Base-by-base conservation (phyloP, 2,329 filamentous ascomycete species). In the Byssochlamys sp. region DNA sequence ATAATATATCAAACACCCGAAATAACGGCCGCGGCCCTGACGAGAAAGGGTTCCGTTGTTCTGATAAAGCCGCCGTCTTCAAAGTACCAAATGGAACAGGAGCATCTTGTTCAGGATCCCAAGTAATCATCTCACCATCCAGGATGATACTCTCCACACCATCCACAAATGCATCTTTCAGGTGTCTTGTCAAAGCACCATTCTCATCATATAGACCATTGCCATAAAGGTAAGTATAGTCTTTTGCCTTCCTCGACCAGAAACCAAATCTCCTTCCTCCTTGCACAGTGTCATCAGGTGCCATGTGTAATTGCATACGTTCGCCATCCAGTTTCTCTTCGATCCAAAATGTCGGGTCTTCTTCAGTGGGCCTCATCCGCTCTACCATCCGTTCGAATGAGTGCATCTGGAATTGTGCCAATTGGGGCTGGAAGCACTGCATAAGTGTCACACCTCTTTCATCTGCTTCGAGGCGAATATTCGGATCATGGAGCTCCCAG, bases 51-150 rank as follows among this genome's bases (percentile, higher is more conserved):
- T 91, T 90, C 60, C 85, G 83, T 67, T 91, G 86, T 66, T 92
- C 89, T 0, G 86, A 81, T 31, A 95, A 74, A 0, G 92, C 92
- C 0, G 91, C 92, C 1, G 90, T 92, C 74, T 99, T 99, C 53
- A 99, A 80, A 0, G 90, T 95, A 6, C 94, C 94, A 70, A 99
- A 99, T 0, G 88, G 85, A 14, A 95, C 87, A 55, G 94, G 88
- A 57, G 88, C 88, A 74, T 96, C 88, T 54, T 88, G 80, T 51
- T 87, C 84, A 60, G 91, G 89, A 68, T 97, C 90, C 94, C 94
- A 99, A 0, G 91, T 96, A 58, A 99, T 91, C 94, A 99, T 99
- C 71, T 99, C 94, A 9, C 94, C 94, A 66, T 99, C 94, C 0
- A 99, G 80, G 54, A 99, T 96, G 62, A 96, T 81, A 67, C 89